Conservation (phyloP, 805 yeast genomes). For the Ogataea nakhonphanomensis region DNA sequence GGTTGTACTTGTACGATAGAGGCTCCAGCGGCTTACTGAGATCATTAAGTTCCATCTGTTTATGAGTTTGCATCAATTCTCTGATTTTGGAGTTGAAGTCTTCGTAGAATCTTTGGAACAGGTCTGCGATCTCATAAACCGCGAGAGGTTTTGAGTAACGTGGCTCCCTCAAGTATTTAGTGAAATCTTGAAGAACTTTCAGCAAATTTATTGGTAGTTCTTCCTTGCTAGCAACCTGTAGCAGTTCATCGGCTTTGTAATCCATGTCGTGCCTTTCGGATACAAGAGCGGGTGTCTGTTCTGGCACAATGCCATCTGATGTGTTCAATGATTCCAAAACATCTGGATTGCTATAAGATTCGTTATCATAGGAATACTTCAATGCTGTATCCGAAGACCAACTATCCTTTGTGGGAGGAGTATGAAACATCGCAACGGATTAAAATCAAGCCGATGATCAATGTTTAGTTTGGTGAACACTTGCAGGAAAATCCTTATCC, state of each 20-base stretch:
- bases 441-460: background rate
- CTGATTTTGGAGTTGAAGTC: conserved; percentile 25
- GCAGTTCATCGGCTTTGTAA: conserved; percentile 14
- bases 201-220: conserved; percentile 29
- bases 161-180: conserved; percentile 34
- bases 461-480: no score
- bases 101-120: conserved; percentile 33
- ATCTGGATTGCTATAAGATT: background rate
- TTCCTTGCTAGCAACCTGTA: conserved; percentile 16
- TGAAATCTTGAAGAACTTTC: conserved; percentile 26
- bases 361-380: conserved; percentile 22
- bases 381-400: conserved; percentile 29
- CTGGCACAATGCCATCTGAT: background rate
- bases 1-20: conserved; percentile 26
- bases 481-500: no score
- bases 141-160: conserved; percentile 35
- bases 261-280: conserved; percentile 2
- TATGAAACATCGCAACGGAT: conserved; percentile 28
- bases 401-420: conserved; percentile 32
- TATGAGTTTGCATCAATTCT: conserved; percentile 19
- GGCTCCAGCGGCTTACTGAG: conserved; percentile 16
- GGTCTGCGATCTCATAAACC: conserved; percentile 32
- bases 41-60: conserved; percentile 24
- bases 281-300: conserved; percentile 10
- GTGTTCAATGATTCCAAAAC: background rate